Evolutionary conservation across 225 moss, liverwort and hornwort species (phyloP), one percentile per base, ranked within the genome.

Genomic region (Climacium dendroides): DNA sequence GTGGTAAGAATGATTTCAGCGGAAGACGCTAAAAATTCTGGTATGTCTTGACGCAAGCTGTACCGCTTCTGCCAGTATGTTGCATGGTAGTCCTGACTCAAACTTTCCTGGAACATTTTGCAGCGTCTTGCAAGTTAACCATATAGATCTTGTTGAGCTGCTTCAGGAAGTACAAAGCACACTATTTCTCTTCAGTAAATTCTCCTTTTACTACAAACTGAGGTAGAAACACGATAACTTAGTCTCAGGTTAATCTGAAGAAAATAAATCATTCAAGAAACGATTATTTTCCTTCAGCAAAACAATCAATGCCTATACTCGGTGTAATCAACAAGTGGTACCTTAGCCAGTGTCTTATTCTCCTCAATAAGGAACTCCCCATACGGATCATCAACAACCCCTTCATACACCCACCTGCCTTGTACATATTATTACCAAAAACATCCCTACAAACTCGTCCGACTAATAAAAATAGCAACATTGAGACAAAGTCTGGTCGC

Each of bases 281-380:
- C 54, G 50, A 66, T 35, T 65, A 53, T 69, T 60, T 82, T 74
- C 61, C 54, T 86, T 89, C 57, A 81, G 57, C 77, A 48, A 70
- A 77, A 69, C 62, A 37, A 81, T 58, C 41, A 83, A 60, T 66
- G 34, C 53, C 78, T 54, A 30, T n/a, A 55, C 50, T 83, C 41
- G 79, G 62, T 43, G 20, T 24, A 83, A 55, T 88, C 64, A 73
- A 53, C 43, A 80, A 84, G 39, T 74, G 39, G n/a, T 93, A 96
- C 96, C 94, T 99, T 99, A 89, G 95, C 90, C 92, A 99, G 84
- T 45, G 92, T 89, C 87, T 94, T 97, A 88, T 99, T 94, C 84
- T 99, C 99, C 86, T 96, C 97, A 80, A 99, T 97, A 74, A 97
- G 90, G 65, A 99, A 99, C 82, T 99, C 99, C 57, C 95, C 95